A percentile compares a stretch with the other conserved stretches of the same genome.
These are phyloP conservation scores for Microcyclosporella mali DNA, from an alignment of 2,329 filamentous ascomycete species.

Conservation along the genomic window DNA sequence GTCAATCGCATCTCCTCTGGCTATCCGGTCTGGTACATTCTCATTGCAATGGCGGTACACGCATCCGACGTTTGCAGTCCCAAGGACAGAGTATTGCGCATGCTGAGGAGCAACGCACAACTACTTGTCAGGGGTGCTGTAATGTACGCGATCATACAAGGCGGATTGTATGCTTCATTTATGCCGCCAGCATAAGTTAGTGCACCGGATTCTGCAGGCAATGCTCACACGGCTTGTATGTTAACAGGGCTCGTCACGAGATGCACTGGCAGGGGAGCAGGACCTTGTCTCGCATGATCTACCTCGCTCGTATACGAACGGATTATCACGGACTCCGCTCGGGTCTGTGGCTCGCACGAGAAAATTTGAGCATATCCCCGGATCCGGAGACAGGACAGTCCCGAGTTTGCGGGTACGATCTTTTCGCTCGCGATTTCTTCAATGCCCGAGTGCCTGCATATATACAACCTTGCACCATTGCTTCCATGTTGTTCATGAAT, in stretches of 20 bases:
- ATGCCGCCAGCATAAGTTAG: slow-evolving; percentile 65
- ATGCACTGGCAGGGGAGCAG: too few relatives aligned
- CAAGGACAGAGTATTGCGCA: slow-evolving; percentile 1
- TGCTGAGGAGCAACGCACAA: slow-evolving; percentile 14
- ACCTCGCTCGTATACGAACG: neutral
- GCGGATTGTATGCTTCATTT: slow-evolving; percentile 78
- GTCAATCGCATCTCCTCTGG: slow-evolving; percentile 82
- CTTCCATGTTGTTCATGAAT: too few relatives aligned
- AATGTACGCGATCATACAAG: slow-evolving; percentile 78
- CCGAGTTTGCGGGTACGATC: too few relatives aligned
- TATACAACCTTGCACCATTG: too few relatives aligned
- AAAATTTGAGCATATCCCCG: too few relatives aligned
- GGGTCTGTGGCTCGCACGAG: too few relatives aligned
- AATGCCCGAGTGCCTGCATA: too few relatives aligned
- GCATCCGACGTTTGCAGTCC: neutral
- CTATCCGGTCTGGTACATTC: slow-evolving; percentile 85
- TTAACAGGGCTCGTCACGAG: neutral
- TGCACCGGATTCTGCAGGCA: neutral
- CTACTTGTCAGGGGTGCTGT: slow-evolving; percentile 61
- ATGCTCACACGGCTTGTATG: neutral
- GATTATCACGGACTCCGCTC: too few relatives aligned
- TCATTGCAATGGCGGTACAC: slow-evolving; percentile 52
- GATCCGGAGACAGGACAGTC: too few relatives aligned
- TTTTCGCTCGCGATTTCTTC: too few relatives aligned
- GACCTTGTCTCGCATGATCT: neutral